These are phyloP conservation scores for Pecoramyces ruminantium DNA, from an alignment of 192 early-diverging fungal genomes.

Conservation along the genomic window DNA sequence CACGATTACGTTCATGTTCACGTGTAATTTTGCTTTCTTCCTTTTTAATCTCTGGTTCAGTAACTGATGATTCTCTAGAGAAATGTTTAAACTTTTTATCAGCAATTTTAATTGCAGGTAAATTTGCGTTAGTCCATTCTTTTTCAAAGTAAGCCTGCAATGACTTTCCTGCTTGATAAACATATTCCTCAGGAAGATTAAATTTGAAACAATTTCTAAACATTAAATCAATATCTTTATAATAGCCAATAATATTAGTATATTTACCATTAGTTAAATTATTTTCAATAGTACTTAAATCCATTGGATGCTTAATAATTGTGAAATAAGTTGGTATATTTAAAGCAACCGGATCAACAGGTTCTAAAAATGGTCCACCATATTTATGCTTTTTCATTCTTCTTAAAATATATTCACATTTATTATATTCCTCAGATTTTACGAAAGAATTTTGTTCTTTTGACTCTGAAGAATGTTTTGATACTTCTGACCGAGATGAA, in stretches of 20 bases:
- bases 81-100: background rate
- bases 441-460: background rate
- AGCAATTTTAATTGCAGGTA: background rate
- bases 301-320: slow-evolving; percentile 56
- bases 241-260: slow-evolving; percentile 12
- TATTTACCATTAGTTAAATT: slow-evolving; percentile 34
- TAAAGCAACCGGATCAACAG: slow-evolving; percentile 53
- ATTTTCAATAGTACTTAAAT: slow-evolving; percentile 41
- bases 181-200: slow-evolving; percentile 41
- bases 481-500: too few relatives aligned
- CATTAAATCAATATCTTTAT: slow-evolving; percentile 20
- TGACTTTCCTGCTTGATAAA: slow-evolving; percentile 10
- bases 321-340: slow-evolving; percentile 45
- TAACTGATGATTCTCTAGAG: background rate
- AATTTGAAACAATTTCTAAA: slow-evolving; percentile 55
- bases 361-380: slow-evolving; percentile 42
- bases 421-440: background rate
- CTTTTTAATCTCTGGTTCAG: background rate
- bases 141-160: slow-evolving; percentile 9
- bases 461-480: background rate
- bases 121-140: slow-evolving; percentile 9
- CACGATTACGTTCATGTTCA: background rate
- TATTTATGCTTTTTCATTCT: slow-evolving; percentile 65
- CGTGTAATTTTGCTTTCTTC: too few relatives aligned
- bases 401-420: background rate